A percentile compares a stretch with the other conserved stretches of the same genome.
These are phyloP conservation scores for Coleophoma eucalyptorum DNA, from an alignment of 2,329 filamentous ascomycete species.

Conservation along the genomic window DNA sequence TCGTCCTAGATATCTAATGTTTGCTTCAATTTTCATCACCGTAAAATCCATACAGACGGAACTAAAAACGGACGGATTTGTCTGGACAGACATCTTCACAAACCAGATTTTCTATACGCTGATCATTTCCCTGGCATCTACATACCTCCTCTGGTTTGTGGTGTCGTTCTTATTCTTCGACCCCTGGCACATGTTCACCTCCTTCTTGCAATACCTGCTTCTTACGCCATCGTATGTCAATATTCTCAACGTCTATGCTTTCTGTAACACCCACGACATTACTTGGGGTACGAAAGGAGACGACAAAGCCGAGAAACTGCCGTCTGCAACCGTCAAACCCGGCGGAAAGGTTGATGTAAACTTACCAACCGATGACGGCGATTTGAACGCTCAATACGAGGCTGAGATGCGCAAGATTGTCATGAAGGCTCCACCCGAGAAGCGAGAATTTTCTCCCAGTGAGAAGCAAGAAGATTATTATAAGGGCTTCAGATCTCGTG, in stretches of 20 bases:
- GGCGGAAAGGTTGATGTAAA: conserved; percentile 92
- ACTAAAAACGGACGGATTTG: conserved; percentile 60
- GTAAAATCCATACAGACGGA: conserved; percentile 79
- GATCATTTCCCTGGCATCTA: conserved; percentile 87
- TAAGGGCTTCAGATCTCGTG: conserved; percentile 87
- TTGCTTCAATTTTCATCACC: conserved; percentile 91
- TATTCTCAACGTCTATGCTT: conserved; percentile 97
- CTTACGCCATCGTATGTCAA: conserved; percentile 97
- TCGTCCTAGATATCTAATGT: conserved; percentile 71
- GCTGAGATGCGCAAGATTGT: conserved; percentile 73
- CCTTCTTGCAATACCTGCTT: conserved; percentile 89
- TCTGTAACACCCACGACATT: conserved; percentile 97
- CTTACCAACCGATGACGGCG: conserved; percentile 83
- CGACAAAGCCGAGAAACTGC: conserved; percentile 88
- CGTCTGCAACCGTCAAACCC: conserved; percentile 84
- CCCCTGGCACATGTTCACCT: conserved; percentile 99
- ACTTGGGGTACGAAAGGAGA: conserved; percentile 98
- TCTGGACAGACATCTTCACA: conserved; percentile 69
- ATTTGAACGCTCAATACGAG: conserved; percentile 94
- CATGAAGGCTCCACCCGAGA: conserved; percentile 70
- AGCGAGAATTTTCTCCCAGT: conserved; percentile 50
- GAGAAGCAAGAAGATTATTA: conserved; percentile 98
- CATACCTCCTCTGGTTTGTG: conserved; percentile 89
- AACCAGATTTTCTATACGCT: conserved; percentile 91
- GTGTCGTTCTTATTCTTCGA: conserved; percentile 94